Conservation (phyloP, 1,284 basidiomycete genomes). For the Ganoderma sinense region DNA sequence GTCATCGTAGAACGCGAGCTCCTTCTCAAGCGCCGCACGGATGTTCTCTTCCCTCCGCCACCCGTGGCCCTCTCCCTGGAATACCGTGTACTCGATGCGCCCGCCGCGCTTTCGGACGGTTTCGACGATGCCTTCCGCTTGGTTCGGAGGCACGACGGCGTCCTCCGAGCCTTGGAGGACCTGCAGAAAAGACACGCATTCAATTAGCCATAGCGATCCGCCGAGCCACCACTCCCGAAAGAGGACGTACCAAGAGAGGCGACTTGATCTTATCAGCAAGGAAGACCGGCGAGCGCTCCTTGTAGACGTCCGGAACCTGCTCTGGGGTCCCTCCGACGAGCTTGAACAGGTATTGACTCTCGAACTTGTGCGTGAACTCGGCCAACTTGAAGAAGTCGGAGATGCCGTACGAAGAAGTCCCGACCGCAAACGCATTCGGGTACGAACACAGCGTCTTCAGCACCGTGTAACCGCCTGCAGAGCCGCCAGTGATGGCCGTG, state of each 20-base stretch:
- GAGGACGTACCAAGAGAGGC: slow-evolving; percentile 52
- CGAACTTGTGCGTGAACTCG: slow-evolving; percentile 62
- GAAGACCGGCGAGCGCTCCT: slow-evolving; percentile 53
- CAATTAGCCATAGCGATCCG: neutral
- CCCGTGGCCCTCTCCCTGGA: slow-evolving; percentile 62
- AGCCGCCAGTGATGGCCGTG: slow-evolving; percentile 60
- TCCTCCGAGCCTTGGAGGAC: slow-evolving; percentile 59
- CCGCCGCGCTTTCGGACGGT: slow-evolving; percentile 49
- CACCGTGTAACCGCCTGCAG: slow-evolving; percentile 60
- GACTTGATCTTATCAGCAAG: slow-evolving; percentile 54
- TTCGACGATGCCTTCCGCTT: slow-evolving; percentile 56
- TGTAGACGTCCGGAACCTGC: slow-evolving; percentile 53
- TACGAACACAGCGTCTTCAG: slow-evolving; percentile 47
- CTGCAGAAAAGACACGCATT: slow-evolving; percentile 34
- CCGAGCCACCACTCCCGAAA: neutral
- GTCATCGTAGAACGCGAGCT: slow-evolving; percentile 49
- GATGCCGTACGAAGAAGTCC: slow-evolving; percentile 53
- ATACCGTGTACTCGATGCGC: slow-evolving; percentile 53
- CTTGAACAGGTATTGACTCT: slow-evolving; percentile 50
- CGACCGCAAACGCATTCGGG: slow-evolving; percentile 48
- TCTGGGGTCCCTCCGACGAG: slow-evolving; percentile 56
- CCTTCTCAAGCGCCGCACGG: slow-evolving; percentile 49
- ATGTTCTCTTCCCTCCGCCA: slow-evolving; percentile 56
- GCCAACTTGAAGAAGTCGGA: slow-evolving; percentile 51
- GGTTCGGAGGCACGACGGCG: slow-evolving; percentile 53